Conservation (phyloP, 371 early-diverging fungal genomes). For the Nematocida sp. region DNA sequence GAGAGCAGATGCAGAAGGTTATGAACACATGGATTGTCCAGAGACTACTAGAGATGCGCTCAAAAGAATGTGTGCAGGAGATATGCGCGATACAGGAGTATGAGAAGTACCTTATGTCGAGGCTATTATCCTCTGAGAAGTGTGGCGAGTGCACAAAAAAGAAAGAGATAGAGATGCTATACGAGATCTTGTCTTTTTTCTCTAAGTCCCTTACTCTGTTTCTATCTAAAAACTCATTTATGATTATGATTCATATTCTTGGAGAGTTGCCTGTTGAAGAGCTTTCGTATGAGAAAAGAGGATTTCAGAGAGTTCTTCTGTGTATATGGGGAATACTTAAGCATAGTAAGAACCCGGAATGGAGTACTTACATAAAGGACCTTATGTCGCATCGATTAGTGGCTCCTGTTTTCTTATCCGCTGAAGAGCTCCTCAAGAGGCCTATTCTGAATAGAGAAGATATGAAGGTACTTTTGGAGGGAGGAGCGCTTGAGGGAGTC, state of each 20-base stretch:
- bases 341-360: neutral
- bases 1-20: constrained; percentile 26
- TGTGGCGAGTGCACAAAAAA: neutral
- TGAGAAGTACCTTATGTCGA: neutral
- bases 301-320: constrained; percentile 9
- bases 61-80: constrained; percentile 1
- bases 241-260: neutral
- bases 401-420: neutral
- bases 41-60: neutral
- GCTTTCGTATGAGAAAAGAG: neutral
- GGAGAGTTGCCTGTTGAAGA: neutral
- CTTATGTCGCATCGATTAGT: neutral
- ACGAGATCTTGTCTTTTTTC: constrained; percentile 8
- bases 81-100: neutral
- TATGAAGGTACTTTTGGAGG: constrained; percentile 7
- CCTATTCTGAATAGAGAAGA: constrained; percentile 14
- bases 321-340: constrained; percentile 12
- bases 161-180: neutral
- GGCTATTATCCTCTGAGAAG: too few species aligned
- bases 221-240: neutral
- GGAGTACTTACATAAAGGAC: neutral
- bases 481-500: constrained; percentile 40
- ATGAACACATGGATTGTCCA: constrained; percentile 21
- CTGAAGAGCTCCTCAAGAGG: neutral
- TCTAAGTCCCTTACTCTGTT: constrained; percentile 1